Percentiles rank a stretch among this genome's conserved stretches.
phyloP scores from a whole-genome alignment of 1,139 yeast genomes.

The Kurtzmaniella quercitrusa region DNA sequence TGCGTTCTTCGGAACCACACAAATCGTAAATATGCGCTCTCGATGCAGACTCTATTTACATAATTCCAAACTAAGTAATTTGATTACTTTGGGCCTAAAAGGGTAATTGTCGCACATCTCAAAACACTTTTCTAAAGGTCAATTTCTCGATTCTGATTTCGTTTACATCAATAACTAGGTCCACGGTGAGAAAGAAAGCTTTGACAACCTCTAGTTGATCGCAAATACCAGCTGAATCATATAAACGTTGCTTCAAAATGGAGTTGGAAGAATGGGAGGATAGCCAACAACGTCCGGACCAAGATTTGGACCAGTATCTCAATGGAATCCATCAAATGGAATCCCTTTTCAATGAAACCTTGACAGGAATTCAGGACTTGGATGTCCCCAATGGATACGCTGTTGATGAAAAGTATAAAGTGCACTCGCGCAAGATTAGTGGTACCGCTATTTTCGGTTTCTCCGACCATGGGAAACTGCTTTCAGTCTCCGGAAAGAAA shows the following conservation, averaged over 20 bases:
- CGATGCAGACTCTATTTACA: constrained; percentile 14
- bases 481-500: constrained; percentile 39
- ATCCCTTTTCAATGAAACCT: constrained; percentile 40
- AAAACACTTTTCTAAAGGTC: constrained; percentile 2
- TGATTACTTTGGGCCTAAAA: constrained; percentile 3
- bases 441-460: constrained; percentile 68
- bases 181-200: neutral
- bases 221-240: neutral
- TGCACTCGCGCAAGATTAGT: constrained; percentile 40
- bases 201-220: neutral
- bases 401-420: constrained; percentile 11
- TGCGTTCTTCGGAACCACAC: neutral
- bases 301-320: constrained; percentile 37
- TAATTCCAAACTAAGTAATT: constrained; percentile 17
- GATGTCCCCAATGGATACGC: constrained; percentile 47
- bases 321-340: constrained; percentile 34
- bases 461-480: constrained; percentile 48
- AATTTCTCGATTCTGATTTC: constrained; percentile 1
- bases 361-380: constrained; percentile 44
- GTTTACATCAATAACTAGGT: neutral
- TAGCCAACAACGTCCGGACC: constrained; percentile 36
- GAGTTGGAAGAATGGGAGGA: constrained; percentile 36
- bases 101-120: constrained; percentile 4
- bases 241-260: constrained; percentile 4
- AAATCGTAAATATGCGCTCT: constrained; percentile 4